A percentile compares a stretch with the other conserved stretches of the same genome.
Evolutionary conservation across 345 rosid species (phyloP).

Genomic region (Lagerstroemia speciosa): DNA sequence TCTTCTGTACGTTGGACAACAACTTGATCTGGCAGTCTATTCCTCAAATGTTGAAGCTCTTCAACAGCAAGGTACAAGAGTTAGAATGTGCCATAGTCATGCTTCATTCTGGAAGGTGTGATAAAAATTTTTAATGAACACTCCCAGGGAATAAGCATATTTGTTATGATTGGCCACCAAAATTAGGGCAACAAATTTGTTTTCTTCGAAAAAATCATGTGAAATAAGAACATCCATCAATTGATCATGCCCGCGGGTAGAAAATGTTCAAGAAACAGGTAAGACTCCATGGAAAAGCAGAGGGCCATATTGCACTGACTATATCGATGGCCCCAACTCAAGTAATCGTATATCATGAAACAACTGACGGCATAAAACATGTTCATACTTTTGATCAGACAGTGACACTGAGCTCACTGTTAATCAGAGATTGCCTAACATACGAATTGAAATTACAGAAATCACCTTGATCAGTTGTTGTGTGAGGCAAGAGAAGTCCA

Average conservation of each 20-base stretch:
- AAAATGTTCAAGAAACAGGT: neutral
- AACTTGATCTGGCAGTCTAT: constrained; percentile 86
- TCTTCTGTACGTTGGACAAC: constrained; percentile 92
- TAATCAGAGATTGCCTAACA: neutral
- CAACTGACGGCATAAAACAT: neutral
- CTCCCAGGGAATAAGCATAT: neutral
- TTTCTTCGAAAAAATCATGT: too few species aligned
- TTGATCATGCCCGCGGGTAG: too few species aligned
- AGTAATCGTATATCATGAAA: neutral
- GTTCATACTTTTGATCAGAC: neutral
- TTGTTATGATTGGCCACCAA: neutral
- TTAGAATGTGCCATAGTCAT: neutral
- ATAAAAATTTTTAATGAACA: neutral
- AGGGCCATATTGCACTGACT: neutral
- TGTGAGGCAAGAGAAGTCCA: constrained; percentile 93
- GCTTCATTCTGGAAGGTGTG: neutral
- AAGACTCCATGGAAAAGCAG: neutral
- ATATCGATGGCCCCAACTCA: neutral
- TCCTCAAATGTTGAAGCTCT: constrained; percentile 94
- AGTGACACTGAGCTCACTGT: neutral
- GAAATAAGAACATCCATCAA: too few species aligned
- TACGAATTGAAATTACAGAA: neutral
- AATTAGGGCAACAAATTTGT: neutral
- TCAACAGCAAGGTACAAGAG: constrained; percentile 6
- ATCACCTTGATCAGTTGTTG: constrained; percentile 91